Evolutionary conservation across 345 rosid genomes (phyloP), one percentile per base, ranked within the genome.

Genomic region (Trapa bicornis): DNA sequence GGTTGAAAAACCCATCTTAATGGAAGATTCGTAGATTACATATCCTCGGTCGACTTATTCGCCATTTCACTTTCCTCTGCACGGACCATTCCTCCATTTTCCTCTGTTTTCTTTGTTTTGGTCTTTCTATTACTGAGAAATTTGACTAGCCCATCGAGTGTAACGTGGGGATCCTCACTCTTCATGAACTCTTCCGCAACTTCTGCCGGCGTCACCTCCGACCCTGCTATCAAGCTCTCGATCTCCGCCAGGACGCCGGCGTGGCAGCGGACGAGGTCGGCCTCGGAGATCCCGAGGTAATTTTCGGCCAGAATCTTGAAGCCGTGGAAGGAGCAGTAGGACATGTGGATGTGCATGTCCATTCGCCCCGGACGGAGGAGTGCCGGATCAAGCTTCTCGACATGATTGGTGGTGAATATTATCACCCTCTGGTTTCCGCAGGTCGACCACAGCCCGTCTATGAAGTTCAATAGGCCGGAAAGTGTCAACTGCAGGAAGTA

Each of bases 381-480:
- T 17, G 78, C 86, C 5, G 85, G 87, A 66, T 89, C 96, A 2
- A 84, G 79, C 15, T 74, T 80, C 65, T 79, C 91, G 66, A 77
- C 84, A 45, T 80, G 79, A 48, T 84, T 84, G 41, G 84, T 87
- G 0, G 94, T 89, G 66, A 86, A 84, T 7, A 84, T 67, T 67
- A 85, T 74, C 39, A 87, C 77, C 67, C 85, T 69, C 71, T 87
- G 91, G 56, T 87, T 86, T 45, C 82, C 83, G 14, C 93, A 87
- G 64, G 85, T 74, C 42, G 86, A 85, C 82, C 85, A 75, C 39
- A 84, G 72, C 22, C 94, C 94, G 67, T 87, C 94, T 37, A 87
- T 81, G 79, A 87, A 85, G 69, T 85, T 89, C 50, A 86, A 67
- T 9, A 87, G 57, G 32, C 86, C 89, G 8, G 87, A 77, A 6